A percentile compares a stretch with the other conserved stretches of the same genome.
These are phyloP conservation scores for Cystoderma amianthinum DNA, from an alignment of 768 basidiomycete species.

Conservation along the genomic window DNA sequence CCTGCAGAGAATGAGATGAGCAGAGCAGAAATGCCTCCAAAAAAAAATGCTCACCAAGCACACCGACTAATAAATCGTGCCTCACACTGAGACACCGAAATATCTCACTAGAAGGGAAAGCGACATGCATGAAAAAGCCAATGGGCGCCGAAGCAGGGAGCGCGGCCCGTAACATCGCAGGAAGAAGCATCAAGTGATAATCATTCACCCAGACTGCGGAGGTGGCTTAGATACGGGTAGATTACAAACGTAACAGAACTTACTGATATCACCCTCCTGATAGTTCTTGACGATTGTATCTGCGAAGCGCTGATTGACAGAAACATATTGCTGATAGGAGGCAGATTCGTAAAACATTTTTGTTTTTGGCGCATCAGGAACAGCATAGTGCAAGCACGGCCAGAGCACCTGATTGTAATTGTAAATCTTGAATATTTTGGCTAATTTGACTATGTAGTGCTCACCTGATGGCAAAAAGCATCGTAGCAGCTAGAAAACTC, in stretches of 20 bases:
- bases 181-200: constrained; percentile 91
- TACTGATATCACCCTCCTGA: constrained; percentile 82
- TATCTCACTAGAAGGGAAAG: constrained; percentile 93
- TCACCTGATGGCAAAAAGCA: constrained; percentile 79
- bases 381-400: constrained; percentile 82
- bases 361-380: constrained; percentile 84
- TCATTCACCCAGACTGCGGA: constrained; percentile 77
- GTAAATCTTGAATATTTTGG: not conserved
- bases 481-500: constrained; percentile 80
- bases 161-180: constrained; percentile 55
- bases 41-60: too few relatives aligned
- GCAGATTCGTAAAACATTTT: constrained; percentile 76
- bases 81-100: constrained; percentile 86
- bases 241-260: constrained; percentile 7
- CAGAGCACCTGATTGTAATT: constrained; percentile 52
- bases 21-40: too few relatives aligned
- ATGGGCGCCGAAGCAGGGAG: constrained; percentile 58
- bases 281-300: constrained; percentile 75
- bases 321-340: constrained; percentile 78
- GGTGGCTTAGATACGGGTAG: not conserved
- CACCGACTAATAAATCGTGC: constrained; percentile 70
- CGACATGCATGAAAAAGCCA: constrained; percentile 96
- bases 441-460: constrained; percentile 12
- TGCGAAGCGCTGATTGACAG: constrained; percentile 89
- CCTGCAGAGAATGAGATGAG: too few relatives aligned